Percentiles rank a stretch among this genome's conserved stretches.
Evolutionary conservation across 176 grass and related monocot genomes (phyloP).

Genomic region (Paspalum vaginatum): DNA sequence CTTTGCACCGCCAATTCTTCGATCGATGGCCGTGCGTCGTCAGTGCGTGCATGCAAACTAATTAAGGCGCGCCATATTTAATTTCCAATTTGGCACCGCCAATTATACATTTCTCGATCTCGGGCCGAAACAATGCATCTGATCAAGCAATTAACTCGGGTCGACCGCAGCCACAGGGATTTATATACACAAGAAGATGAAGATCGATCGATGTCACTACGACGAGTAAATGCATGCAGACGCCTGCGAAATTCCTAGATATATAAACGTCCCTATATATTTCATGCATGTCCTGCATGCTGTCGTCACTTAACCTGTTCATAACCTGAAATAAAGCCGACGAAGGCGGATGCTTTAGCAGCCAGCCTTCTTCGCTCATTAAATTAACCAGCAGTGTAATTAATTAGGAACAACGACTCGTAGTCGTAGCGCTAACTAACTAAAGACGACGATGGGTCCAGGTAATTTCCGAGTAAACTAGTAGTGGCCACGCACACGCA

Average conservation of each 20-base stretch:
- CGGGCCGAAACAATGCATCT: slow-evolving; percentile 19
- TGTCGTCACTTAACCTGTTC: not conserved
- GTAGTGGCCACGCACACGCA: not conserved
- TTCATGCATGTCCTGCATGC: too few species aligned
- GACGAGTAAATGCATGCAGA: not conserved
- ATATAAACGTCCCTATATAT: too few species aligned
- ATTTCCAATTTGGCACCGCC: too few species aligned
- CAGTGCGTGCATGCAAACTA: too few species aligned
- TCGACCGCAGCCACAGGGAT: not conserved
- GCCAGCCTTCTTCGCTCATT: not conserved
- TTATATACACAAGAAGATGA: not conserved
- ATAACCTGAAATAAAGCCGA: not conserved
- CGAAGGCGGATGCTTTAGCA: not conserved
- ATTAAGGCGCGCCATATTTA: too few species aligned
- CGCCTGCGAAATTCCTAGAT: slow-evolving; percentile 7
- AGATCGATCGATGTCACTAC: not conserved
- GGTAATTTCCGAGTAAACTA: not conserved
- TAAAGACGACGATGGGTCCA: not conserved
- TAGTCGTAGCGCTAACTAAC: not conserved
- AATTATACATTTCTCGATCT: too few species aligned
- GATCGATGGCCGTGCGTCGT: too few species aligned
- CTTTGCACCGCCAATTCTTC: too few species aligned
- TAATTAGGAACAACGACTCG: slow-evolving; percentile 2
- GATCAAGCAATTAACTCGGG: too few species aligned
- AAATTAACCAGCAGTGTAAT: not conserved